A percentile compares a stretch with the other conserved stretches of the same genome.
phyloP scores from a whole-genome alignment of 2,329 filamentous ascomycete genomes.

The Cladophialophora psammophila region DNA sequence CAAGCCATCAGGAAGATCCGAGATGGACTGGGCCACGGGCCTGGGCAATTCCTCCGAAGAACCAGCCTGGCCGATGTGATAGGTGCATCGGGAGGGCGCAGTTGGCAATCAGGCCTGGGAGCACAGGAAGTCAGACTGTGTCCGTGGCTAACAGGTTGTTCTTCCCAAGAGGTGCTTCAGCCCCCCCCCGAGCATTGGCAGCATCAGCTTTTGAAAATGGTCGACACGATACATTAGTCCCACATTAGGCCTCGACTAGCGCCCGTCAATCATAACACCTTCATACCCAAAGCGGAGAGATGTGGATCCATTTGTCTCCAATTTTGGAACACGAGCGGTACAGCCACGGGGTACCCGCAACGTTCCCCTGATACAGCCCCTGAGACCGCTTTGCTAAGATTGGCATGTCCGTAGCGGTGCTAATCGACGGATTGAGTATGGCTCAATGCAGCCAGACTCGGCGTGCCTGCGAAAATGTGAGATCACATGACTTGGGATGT shows the following conservation, averaged over 20 bases:
- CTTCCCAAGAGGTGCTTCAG: slow-evolving; percentile 9
- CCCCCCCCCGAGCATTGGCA: neutral
- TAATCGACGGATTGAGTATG: slow-evolving; percentile 3
- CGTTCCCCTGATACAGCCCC: slow-evolving; percentile 37
- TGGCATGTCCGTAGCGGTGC: slow-evolving; percentile 36
- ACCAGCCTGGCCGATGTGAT: slow-evolving; percentile 20
- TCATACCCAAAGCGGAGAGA: slow-evolving; percentile 12
- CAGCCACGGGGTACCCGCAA: slow-evolving; percentile 26
- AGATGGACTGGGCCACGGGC: slow-evolving; percentile 4
- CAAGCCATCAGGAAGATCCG: neutral
- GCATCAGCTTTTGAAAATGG: slow-evolving; percentile 12
- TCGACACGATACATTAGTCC: slow-evolving; percentile 25
- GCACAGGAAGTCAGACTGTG: slow-evolving; percentile 21
- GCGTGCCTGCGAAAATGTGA: neutral
- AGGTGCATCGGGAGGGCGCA: slow-evolving; percentile 28
- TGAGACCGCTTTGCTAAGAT: slow-evolving; percentile 29
- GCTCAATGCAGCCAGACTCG: neutral
- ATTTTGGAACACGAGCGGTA: slow-evolving; percentile 28
- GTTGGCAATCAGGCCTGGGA: slow-evolving; percentile 22
- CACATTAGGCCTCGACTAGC: slow-evolving; percentile 22
- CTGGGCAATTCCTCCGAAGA: neutral
- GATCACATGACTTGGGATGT: neutral
- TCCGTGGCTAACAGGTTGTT: slow-evolving; percentile 25
- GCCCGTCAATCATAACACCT: slow-evolving; percentile 11
- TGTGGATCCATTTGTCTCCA: slow-evolving; percentile 10